A percentile compares a stretch with the other conserved stretches of the same genome.
These are phyloP conservation scores for Globisporangium canariense DNA, from an alignment of 352 stramenopile species.

Conservation along the genomic window DNA sequence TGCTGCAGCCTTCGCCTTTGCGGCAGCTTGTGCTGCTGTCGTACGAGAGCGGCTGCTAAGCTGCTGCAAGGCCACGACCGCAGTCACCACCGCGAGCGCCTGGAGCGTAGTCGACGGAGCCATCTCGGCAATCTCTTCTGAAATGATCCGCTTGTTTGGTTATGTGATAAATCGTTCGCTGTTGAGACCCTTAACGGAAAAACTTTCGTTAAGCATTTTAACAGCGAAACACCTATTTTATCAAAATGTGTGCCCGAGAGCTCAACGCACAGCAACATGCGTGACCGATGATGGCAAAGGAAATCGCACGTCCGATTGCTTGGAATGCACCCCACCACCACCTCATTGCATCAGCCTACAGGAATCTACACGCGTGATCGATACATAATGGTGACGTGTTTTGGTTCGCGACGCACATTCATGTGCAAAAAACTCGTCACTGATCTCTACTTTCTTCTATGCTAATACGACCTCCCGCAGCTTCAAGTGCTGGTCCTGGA, in stretches of 20 bases:
- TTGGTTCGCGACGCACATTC: constrained; percentile 1
- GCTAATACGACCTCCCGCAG: constrained; percentile 74
- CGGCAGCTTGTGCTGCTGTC: not conserved
- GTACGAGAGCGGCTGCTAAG: constrained; percentile 23
- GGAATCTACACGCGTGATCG: too few species aligned
- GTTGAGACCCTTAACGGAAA: too few species aligned
- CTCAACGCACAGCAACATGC: too few species aligned
- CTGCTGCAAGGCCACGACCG: constrained; percentile 43
- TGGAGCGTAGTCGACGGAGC: constrained; percentile 8
- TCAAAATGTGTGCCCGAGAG: too few species aligned
- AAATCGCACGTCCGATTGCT: too few species aligned
- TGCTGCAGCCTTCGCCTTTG: constrained; percentile 11
- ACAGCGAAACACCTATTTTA: too few species aligned
- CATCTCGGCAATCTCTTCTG: not conserved
- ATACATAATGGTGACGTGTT: constrained; percentile 4
- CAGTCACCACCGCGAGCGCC: constrained; percentile 27
- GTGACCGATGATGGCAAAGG: too few species aligned
- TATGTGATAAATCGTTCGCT: not conserved
- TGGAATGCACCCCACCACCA: not conserved
- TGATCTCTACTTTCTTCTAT: constrained; percentile 10
- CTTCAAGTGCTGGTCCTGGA: constrained; percentile 78
- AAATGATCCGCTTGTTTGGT: not conserved
- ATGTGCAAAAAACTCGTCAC: not conserved
- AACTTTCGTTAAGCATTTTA: too few species aligned
- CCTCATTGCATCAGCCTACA: not conserved